Evolutionary conservation across 2,329 filamentous ascomycete genomes (phyloP), one percentile per base, ranked within the genome.

Genomic region (Talaromyces piceae): DNA sequence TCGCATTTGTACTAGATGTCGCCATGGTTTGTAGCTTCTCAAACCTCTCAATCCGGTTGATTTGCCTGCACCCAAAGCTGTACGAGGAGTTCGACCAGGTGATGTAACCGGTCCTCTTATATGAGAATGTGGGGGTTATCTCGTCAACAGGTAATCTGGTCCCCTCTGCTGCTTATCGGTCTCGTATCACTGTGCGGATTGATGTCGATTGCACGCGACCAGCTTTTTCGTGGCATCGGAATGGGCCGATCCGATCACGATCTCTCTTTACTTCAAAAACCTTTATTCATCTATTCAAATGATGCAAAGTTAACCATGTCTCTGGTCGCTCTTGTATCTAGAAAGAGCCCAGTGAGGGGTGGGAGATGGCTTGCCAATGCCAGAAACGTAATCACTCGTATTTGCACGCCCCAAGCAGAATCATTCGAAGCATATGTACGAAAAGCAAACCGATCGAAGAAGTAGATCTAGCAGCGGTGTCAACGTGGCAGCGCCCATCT

Each of bases 1-100:
- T 67, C 33, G 64, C 59, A 20, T 37, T 20, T 6, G 60, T 41
- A n/a, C n/a, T n/a, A 22, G 41, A 41, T 2, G 39, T 23, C 7
- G 39, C 39, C 39, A 43, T 43, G 4, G n/a, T 43, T n/a, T 43
- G 13, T 25, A n/a, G n/a, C 2, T 43, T 26, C 9, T 43, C n/a
- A n/a, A n/a, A n/a, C 8, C 12, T 41, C 5, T 4, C 39, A 12
- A 12, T 23, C 5, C 16, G 8, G 12, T 11, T 41, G 4, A 20
- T 16, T 22, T 9, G 30, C 4, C 33, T 37, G 33, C 33, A 37
- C 16, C 5, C 6, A 28, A 37, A 16, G n/a, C 16, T 18, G 7
- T 18, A 16, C 20, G n/a, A 20, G 7, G 7, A 18, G 33, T 11
- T 37, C 20, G 26, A 11, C 6, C 26, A 28, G 11, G 31, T n/a